These are phyloP conservation scores for Stentor roeselii DNA, from an alignment of 73 alveolate species.

Conservation along the genomic window DNA sequence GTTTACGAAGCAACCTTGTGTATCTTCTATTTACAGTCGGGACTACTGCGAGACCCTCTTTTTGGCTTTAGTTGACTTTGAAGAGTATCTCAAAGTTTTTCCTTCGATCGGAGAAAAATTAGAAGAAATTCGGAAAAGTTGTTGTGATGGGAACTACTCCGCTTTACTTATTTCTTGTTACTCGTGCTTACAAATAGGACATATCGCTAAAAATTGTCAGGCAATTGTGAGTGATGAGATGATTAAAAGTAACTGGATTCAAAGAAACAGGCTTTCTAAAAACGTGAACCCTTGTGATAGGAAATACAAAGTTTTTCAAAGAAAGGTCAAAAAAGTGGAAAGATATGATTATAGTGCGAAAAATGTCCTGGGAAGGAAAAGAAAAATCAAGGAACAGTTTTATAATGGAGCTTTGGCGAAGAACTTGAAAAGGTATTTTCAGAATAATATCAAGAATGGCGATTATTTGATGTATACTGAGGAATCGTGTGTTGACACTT, in stretches of 20 bases:
- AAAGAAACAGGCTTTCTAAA: background rate
- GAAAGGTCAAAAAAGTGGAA: background rate
- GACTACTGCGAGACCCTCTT: conserved; percentile 45
- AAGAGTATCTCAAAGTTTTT: background rate
- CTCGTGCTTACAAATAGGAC: conserved; percentile 33
- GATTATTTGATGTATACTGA: too few species aligned
- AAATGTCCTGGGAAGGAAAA: background rate
- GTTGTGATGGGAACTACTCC: conserved; percentile 15
- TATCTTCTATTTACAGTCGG: conserved; percentile 41
- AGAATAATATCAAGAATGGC: too few species aligned
- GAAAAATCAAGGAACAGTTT: background rate
- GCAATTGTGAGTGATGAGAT: background rate
- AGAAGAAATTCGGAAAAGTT: background rate
- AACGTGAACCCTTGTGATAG: background rate
- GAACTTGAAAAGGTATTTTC: background rate
- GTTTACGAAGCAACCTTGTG: conserved; percentile 35
- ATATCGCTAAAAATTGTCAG: conserved; percentile 38
- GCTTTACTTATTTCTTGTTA: conserved; percentile 31
- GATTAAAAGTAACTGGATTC: background rate
- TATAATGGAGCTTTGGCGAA: too few species aligned
- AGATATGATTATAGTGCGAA: background rate
- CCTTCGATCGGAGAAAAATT: conserved; percentile 32
- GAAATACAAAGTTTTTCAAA: too few species aligned
- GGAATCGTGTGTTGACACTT: too few species aligned
- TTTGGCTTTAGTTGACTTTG: conserved; percentile 22